Percentiles rank a stretch among this genome's conserved stretches.
Evolutionary conservation across 164 flowering plant species (phyloP).

Genomic region (Stephania yunnanensis): DNA sequence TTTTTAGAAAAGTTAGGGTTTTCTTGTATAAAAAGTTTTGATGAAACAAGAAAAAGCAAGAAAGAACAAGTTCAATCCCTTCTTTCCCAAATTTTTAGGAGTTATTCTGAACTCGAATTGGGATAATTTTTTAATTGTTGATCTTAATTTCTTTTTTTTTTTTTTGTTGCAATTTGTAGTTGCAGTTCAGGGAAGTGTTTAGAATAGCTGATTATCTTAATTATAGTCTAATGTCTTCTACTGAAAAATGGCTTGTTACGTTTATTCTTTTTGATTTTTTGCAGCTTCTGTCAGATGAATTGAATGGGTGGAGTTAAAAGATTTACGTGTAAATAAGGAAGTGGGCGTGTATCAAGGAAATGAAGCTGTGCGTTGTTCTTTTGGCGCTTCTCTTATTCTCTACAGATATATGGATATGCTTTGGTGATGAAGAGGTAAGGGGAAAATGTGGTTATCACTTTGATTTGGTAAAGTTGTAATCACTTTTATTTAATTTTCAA

Average conservation of each 20-base stretch:
- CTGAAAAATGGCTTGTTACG: background rate
- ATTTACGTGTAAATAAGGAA: background rate
- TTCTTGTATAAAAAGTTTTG: background rate
- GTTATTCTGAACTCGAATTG: too few relatives aligned
- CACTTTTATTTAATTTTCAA: conserved; percentile 2
- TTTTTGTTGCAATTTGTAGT: background rate
- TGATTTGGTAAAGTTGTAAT: background rate
- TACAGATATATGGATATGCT: conserved; percentile 11
- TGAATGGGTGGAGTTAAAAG: background rate
- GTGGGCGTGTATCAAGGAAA: conserved; percentile 5
- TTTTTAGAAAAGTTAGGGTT: too few relatives aligned
- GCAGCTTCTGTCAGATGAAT: background rate
- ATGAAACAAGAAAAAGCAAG: background rate
- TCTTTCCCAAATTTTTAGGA: background rate
- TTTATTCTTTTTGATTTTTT: conserved; percentile 1
- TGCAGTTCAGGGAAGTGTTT: background rate
- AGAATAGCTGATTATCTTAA: background rate
- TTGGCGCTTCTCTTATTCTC: conserved; percentile 14
- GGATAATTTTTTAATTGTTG: too few relatives aligned
- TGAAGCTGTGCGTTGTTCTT: conserved; percentile 22
- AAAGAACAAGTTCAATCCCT: background rate
- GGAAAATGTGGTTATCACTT: background rate
- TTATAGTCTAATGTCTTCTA: background rate
- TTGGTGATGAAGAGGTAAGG: conserved; percentile 31
- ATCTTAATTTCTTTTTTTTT: too few relatives aligned